Evolutionary conservation across 2,329 filamentous ascomycete genomes (phyloP).

Genomic region (Conoideocrella luteorostrata): DNA sequence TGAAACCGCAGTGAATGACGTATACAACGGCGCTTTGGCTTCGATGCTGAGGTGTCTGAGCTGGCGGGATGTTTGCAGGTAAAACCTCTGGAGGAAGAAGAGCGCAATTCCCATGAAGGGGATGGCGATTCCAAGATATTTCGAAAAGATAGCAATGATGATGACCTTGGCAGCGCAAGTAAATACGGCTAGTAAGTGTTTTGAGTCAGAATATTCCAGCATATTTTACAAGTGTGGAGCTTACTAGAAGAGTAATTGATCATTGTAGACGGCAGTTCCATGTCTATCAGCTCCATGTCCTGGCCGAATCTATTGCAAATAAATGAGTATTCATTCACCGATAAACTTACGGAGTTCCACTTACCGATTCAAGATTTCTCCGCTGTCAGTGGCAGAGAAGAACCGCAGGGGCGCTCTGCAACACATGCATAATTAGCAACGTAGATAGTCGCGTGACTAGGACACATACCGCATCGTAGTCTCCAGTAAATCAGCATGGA

Average conservation of each 20-base stretch:
- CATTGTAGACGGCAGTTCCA: constrained; percentile 17
- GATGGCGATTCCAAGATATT: constrained; percentile 3
- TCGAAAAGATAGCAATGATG: not conserved
- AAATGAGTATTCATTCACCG: not conserved
- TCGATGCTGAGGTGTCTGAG: constrained; percentile 51
- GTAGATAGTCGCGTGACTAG: not conserved
- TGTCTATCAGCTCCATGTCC: constrained; percentile 30
- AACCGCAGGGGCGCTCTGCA: constrained; percentile 27
- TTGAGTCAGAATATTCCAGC: not conserved
- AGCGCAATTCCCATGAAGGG: constrained; percentile 31
- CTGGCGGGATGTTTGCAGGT: constrained; percentile 51
- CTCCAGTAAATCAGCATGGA: too few species aligned
- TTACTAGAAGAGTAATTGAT: not conserved
- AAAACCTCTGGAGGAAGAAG: constrained; percentile 42
- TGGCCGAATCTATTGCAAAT: constrained; percentile 26
- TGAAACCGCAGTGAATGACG: constrained; percentile 11
- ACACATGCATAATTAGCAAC: not conserved
- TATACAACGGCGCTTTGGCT: constrained; percentile 30
- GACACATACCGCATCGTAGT: constrained; percentile 21
- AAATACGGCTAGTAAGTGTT: not conserved
- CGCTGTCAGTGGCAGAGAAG: constrained; percentile 29
- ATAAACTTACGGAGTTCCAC: not conserved
- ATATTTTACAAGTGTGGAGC: too few species aligned
- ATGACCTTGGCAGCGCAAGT: constrained; percentile 1
- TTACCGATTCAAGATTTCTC: constrained; percentile 24